These are phyloP conservation scores for Penicillium hordei DNA, from an alignment of 2,329 filamentous ascomycete species.

Conservation along the genomic window DNA sequence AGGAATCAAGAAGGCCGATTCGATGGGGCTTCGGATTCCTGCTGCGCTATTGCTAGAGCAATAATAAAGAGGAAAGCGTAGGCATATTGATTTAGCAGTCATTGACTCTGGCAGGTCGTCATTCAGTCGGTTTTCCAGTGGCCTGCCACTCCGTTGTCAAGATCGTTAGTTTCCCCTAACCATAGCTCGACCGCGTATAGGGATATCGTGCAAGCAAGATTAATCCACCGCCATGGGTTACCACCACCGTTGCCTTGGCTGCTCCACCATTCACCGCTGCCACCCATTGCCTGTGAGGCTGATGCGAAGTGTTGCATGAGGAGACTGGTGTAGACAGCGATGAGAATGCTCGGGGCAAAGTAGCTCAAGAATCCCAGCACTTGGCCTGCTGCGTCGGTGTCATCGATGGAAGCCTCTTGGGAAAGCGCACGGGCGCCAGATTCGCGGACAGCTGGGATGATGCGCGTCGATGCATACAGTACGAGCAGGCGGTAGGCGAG, in stretches of 20 bases:
- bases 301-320: conserved; percentile 93
- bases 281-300: conserved; percentile 59
- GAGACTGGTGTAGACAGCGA: conserved; percentile 93
- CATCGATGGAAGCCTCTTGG: conserved; percentile 81
- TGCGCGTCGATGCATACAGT: conserved; percentile 90
- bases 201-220: conserved; percentile 82
- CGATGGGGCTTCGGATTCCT: background rate
- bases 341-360: conserved; percentile 91
- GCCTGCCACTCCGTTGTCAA: conserved; percentile 67
- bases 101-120: background rate
- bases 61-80: background rate
- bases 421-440: conserved; percentile 79
- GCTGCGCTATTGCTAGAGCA: background rate
- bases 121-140: conserved; percentile 93
- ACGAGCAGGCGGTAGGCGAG: conserved; percentile 91
- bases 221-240: conserved; percentile 91
- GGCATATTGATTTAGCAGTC: background rate
- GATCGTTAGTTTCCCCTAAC: conserved; percentile 69
- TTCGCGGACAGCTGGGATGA: conserved; percentile 90
- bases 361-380: conserved; percentile 82
- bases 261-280: conserved; percentile 75
- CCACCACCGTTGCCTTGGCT: conserved; percentile 80
- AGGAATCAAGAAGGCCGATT: background rate
- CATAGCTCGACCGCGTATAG: conserved; percentile 90
- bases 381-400: conserved; percentile 77